Conservation (phyloP, 805 yeast genomes). For the Jamesozyma lodderae region DNA sequence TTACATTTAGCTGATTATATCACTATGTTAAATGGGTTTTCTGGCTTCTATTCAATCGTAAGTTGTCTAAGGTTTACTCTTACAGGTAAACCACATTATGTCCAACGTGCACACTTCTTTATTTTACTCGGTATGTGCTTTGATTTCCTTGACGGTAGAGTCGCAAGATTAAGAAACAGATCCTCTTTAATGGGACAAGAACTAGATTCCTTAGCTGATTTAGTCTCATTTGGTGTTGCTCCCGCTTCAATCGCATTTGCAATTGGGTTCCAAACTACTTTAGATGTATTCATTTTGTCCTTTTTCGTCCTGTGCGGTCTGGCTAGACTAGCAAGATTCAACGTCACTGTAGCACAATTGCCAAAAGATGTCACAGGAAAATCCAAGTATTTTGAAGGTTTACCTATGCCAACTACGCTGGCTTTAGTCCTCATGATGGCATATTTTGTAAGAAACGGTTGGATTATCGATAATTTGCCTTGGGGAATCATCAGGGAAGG, state of each 20-base stretch:
- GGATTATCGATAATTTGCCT: conserved; percentile 49
- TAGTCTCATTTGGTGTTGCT: conserved; percentile 89
- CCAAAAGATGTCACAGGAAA: conserved; percentile 88
- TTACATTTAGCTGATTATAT: conserved; percentile 94
- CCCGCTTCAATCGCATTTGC: conserved; percentile 91
- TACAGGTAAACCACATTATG: conserved; percentile 59
- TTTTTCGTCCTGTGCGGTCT: conserved; percentile 90
- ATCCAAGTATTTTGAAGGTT: conserved; percentile 87
- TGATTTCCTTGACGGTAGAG: conserved; percentile 95
- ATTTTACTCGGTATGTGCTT: conserved; percentile 87
- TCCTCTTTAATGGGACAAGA: conserved; percentile 95
- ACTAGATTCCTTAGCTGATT: conserved; percentile 91
- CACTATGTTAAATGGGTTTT: conserved; percentile 86
- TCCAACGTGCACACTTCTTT: conserved; percentile 82
- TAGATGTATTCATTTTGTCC: conserved; percentile 66
- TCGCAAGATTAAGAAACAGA: conserved; percentile 88
- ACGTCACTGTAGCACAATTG: conserved; percentile 83
- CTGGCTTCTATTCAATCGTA: conserved; percentile 85
- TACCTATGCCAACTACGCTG: conserved; percentile 88
- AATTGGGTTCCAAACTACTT: conserved; percentile 77
- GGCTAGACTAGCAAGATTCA: conserved; percentile 89
- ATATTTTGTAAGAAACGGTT: conserved; percentile 44
- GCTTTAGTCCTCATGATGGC: conserved; percentile 69
- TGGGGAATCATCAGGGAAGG: conserved; percentile 53
- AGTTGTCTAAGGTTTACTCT: conserved; percentile 75